Conservation (phyloP, 805 yeast species). For the Saccharomyces paradoxus region DNA sequence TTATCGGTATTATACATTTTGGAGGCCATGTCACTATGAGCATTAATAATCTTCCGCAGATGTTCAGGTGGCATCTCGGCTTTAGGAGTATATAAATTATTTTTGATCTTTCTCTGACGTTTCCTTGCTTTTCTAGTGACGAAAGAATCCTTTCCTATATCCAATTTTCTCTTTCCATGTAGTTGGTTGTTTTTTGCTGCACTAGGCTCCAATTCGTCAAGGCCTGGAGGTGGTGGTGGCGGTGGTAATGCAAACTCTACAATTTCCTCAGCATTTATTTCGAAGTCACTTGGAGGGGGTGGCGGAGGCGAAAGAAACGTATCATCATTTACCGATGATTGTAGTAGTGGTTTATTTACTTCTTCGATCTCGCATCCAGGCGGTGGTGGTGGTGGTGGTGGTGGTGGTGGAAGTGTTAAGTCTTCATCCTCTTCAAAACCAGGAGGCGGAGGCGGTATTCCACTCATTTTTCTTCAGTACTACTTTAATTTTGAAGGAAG, state of each 20-base stretch:
- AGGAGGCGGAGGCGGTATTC: conserved; percentile 26
- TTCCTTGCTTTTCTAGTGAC: conserved; percentile 8
- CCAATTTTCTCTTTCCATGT: neutral
- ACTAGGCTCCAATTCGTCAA: neutral
- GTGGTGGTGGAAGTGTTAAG: conserved; percentile 25
- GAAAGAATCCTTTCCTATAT: neutral
- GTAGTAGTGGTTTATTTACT: conserved; percentile 23
- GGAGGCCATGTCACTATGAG: conserved; percentile 79
- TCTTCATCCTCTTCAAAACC: conserved; percentile 8
- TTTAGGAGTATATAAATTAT: conserved; percentile 48
- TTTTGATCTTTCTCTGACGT: conserved; percentile 3
- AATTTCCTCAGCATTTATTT: conserved; percentile 5
- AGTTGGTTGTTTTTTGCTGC: neutral
- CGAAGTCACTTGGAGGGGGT: conserved; percentile 8
- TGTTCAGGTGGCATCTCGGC: conserved; percentile 92
- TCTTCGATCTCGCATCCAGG: conserved; percentile 14
- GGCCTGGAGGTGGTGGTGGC: conserved; percentile 22
- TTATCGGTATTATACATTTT: conserved; percentile 75
- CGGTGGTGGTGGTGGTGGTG: conserved; percentile 36
- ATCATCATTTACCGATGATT: conserved; percentile 19
- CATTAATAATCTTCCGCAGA: conserved; percentile 70
- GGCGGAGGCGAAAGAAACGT: conserved; percentile 28
- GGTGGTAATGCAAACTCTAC: conserved; percentile 18
- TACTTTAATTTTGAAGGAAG: neutral
- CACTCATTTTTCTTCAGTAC: conserved; percentile 3